phyloP scores from a whole-genome alignment of 164 flowering plant genomes.

The Litsea cubeba region DNA sequence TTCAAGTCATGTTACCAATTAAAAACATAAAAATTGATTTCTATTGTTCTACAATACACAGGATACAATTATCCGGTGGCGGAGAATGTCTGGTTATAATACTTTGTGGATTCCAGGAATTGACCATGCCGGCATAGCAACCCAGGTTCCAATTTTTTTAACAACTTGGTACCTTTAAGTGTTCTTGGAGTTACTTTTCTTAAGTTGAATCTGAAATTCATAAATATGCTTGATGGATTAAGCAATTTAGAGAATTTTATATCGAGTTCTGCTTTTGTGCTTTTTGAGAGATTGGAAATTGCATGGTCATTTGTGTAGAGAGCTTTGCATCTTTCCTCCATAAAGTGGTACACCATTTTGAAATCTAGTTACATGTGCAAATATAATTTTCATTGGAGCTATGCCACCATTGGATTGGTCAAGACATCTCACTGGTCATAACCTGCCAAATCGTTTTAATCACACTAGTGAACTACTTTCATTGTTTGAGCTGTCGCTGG shows the following conservation, averaged over 20 bases:
- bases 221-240: neutral
- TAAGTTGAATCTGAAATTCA: neutral
- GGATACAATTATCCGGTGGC: constrained; percentile 95
- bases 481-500: too few relatives aligned
- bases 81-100: constrained; percentile 92
- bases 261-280: neutral
- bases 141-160: constrained; percentile 50
- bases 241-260: neutral
- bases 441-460: too few relatives aligned
- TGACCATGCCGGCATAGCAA: constrained; percentile 99
- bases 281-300: neutral
- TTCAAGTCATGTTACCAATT: too few relatives aligned
- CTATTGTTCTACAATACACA: constrained; percentile 17
- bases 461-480: too few relatives aligned
- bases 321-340: neutral
- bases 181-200: neutral
- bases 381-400: neutral
- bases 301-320: neutral
- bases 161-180: neutral
- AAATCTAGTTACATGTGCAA: too few relatives aligned
- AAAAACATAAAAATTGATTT: too few relatives aligned
- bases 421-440: too few relatives aligned
- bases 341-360: neutral
- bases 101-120: constrained; percentile 94
- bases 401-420: neutral